Evolutionary conservation across 2,329 filamentous ascomycete genomes (phyloP).

Genomic region (Alternaria rosae): DNA sequence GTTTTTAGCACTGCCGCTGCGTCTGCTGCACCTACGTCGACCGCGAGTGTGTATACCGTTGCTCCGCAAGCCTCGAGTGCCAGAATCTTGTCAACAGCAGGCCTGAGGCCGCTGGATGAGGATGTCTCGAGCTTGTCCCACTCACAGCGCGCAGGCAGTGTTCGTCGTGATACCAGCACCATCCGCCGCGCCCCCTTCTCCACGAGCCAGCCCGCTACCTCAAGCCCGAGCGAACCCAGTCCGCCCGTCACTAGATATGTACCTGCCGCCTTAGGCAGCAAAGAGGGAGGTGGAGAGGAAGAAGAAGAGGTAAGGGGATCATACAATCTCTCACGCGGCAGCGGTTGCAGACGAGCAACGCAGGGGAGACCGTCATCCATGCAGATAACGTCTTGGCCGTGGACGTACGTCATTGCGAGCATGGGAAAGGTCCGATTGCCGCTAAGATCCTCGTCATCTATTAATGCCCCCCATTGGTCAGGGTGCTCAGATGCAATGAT

Average conservation of each 20-base stretch:
- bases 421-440: conserved; percentile 38
- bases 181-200: conserved; percentile 54
- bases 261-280: conserved; percentile 44
- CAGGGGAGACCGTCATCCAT: background rate
- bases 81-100: conserved; percentile 20
- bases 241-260: conserved; percentile 57
- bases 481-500: conserved; percentile 49
- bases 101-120: conserved; percentile 13
- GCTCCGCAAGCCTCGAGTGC: conserved; percentile 34
- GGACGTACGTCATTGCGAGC: conserved; percentile 50
- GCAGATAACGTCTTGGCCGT: background rate
- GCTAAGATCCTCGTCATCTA: conserved; percentile 16
- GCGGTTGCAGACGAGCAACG: background rate
- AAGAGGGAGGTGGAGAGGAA: conserved; percentile 4
- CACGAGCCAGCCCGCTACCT: conserved; percentile 48
- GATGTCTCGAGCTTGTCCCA: conserved; percentile 30
- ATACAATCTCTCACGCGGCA: background rate
- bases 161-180: conserved; percentile 51
- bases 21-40: conserved; percentile 46
- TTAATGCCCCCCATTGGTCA: conserved; percentile 50
- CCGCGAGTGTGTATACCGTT: conserved; percentile 44
- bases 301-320: background rate
- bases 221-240: conserved; percentile 52
- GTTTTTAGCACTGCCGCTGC: conserved; percentile 19
- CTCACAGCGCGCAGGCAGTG: conserved; percentile 44